Evolutionary conservation across 805 yeast genomes (phyloP).

Genomic region (Yamadazyma paraphyllophila): DNA sequence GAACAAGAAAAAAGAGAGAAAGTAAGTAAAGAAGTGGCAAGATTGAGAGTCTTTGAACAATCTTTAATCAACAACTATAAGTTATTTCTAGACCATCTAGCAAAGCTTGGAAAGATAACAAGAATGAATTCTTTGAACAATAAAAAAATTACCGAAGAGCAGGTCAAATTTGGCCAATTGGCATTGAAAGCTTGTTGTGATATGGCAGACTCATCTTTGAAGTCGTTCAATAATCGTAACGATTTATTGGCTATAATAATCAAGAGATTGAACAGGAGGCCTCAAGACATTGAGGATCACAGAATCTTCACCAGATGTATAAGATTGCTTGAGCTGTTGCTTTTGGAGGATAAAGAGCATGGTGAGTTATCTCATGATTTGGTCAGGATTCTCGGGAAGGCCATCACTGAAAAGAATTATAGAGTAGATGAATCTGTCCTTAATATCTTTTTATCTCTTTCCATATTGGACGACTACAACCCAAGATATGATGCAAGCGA

Average conservation of each 20-base stretch:
- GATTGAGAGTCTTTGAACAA: constrained; percentile 78
- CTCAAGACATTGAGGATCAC: constrained; percentile 46
- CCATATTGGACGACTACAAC: constrained; percentile 67
- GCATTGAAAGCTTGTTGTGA: constrained; percentile 82
- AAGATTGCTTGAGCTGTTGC: constrained; percentile 62
- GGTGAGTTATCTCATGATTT: constrained; percentile 82
- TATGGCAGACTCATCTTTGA: constrained; percentile 55
- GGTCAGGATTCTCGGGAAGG: constrained; percentile 63
- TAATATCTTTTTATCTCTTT: constrained; percentile 66
- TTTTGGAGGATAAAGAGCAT: constrained; percentile 70
- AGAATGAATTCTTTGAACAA: constrained; percentile 36
- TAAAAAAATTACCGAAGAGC: constrained; percentile 29
- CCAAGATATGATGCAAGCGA: constrained; percentile 53
- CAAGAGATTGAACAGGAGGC: constrained; percentile 64
- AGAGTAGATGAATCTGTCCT: constrained; percentile 82
- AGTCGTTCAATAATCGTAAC: constrained; percentile 78
- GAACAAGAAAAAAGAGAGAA: constrained; percentile 80
- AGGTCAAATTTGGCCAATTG: constrained; percentile 48
- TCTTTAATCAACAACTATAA: constrained; percentile 66
- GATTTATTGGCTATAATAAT: constrained; percentile 68
- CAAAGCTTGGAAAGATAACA: constrained; percentile 40
- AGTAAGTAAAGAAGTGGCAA: constrained; percentile 79
- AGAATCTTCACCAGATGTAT: constrained; percentile 57
- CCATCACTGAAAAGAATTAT: constrained; percentile 69
- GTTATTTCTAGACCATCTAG: constrained; percentile 58